Base-by-base conservation (phyloP, 768 basidiomycete genomes). In the Hydnomerulius pinastri region DNA sequence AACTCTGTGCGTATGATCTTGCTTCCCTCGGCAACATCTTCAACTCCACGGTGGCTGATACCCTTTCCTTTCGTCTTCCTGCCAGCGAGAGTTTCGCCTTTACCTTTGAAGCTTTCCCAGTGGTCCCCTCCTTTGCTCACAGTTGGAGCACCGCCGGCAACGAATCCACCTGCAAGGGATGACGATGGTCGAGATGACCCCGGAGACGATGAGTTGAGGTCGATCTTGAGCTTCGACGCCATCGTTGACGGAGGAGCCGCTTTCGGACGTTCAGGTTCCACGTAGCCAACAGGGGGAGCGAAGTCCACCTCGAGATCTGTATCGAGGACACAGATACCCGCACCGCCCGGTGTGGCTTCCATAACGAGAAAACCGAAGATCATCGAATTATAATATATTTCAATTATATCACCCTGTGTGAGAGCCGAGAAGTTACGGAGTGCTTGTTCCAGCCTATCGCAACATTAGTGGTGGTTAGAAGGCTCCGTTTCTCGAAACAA, bases 291-390 rank as follows among this genome's bases (percentile, higher is more conserved):
- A 0, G 96, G 96, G 1, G 94, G 73, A 1, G 90, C 97, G 64
- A 98, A 98, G 68, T 99, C 97, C 48, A 98, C 97, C 70, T 98
- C 95, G 1, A 99, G 82, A 78, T 99, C 97, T 0, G 94, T 98
- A 64, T 99, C 94, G 44, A 97, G 72, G 44, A 98, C 82, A 41
- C 76, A 84, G 60, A 99, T 98, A 7, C 94, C 96, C 50, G 83
- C 83, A 17, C 87, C 91, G 7, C 88, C 90, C 2, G 94, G 93
- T 38, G 77, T 80, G 10, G 87, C 82, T 70, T 98, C 96, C 92
- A 98, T 97, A 30, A 99, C 86, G 36, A 98, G 83, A 39, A 99
- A 79, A 43, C 94, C 92, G 66, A 99, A 98, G 18, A 92, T 80
- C 61, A 99, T 92, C 1, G 86, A 85, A 67, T 98, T 98, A 72